phyloP scores from a whole-genome alignment of 2,329 filamentous ascomycete species.

The Fusarium nisikadoi region DNA sequence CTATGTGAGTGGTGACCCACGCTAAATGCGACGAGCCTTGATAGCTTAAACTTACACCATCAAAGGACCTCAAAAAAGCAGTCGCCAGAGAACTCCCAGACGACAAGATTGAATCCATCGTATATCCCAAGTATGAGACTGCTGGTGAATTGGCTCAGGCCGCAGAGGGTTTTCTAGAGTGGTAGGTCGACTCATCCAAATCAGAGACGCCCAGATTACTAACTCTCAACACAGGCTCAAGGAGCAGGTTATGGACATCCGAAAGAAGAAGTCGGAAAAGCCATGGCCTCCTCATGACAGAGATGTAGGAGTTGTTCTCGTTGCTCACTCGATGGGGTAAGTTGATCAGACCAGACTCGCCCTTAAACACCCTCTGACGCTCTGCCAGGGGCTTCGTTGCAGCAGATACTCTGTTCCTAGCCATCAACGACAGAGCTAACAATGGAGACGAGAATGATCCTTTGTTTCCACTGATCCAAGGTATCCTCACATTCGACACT shows the following conservation, averaged over 20 bases:
- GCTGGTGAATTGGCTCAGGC: constrained; percentile 70
- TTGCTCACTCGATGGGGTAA: constrained; percentile 85
- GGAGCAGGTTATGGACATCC: constrained; percentile 80
- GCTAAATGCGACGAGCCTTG: background rate
- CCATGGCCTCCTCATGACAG: constrained; percentile 83
- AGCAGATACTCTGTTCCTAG: constrained; percentile 79
- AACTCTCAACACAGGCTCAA: constrained; percentile 69
- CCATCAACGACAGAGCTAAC: constrained; percentile 70
- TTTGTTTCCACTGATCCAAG: constrained; percentile 84
- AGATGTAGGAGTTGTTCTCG: constrained; percentile 80
- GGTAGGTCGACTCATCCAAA: constrained; percentile 47
- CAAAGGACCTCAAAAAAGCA: constrained; percentile 65
- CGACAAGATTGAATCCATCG: constrained; percentile 67
- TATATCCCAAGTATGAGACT: constrained; percentile 80
- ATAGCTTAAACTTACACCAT: background rate
- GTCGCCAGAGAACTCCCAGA: constrained; percentile 69
- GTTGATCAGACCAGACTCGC: constrained; percentile 8
- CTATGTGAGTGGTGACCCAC: constrained; percentile 47
- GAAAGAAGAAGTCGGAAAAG: constrained; percentile 74
- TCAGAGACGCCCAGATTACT: background rate
- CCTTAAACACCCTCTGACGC: background rate
- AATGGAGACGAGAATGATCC: constrained; percentile 52
- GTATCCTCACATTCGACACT: constrained; percentile 85
- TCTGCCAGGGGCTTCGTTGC: constrained; percentile 77
- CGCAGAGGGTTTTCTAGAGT: constrained; percentile 58